Conservation (phyloP, 2,329 filamentous ascomycete genomes). For the Fusarium brachygibbosum region DNA sequence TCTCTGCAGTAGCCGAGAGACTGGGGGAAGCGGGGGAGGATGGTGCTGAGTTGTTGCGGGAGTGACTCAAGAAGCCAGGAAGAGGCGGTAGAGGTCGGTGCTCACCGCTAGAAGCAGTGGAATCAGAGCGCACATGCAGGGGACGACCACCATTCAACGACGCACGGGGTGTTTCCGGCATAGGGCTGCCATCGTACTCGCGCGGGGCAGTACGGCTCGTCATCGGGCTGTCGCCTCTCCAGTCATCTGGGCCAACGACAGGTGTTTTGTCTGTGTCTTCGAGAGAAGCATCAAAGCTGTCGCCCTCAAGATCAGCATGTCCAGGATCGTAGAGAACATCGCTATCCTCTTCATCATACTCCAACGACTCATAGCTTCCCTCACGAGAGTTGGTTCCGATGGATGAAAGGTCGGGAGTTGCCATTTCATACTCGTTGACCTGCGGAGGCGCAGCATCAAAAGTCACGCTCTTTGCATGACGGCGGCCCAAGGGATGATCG, state of each 20-base stretch:
- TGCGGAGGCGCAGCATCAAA: conserved; percentile 95
- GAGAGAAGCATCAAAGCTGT: conserved; percentile 95
- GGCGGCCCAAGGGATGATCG: conserved; percentile 74
- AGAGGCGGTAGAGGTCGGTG: conserved; percentile 89
- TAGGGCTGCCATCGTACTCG: conserved; percentile 76
- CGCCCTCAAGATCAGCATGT: conserved; percentile 67
- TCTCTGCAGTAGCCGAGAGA: conserved; percentile 79
- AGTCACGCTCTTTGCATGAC: conserved; percentile 95
- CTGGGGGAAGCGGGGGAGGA: conserved; percentile 71
- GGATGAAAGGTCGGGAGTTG: conserved; percentile 95
- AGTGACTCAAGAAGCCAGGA: conserved; percentile 68
- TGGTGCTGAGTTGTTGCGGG: conserved; percentile 57
- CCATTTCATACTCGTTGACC: conserved; percentile 98
- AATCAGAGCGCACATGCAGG: conserved; percentile 75
- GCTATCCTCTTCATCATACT: conserved; percentile 79
- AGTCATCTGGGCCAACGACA: conserved; percentile 96
- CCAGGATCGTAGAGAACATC: conserved; percentile 70
- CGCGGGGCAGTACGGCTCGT: conserved; percentile 47
- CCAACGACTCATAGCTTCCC: conserved; percentile 90
- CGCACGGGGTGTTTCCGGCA: conserved; percentile 65
- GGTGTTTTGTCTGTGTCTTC: conserved; percentile 98
- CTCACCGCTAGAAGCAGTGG: conserved; percentile 82
- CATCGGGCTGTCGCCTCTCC: conserved; percentile 79
- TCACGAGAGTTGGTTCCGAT: conserved; percentile 90
- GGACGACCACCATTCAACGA: conserved; percentile 60